phyloP scores from a whole-genome alignment of 1,139 yeast genomes.

The Blastobotrys aristatus region DNA sequence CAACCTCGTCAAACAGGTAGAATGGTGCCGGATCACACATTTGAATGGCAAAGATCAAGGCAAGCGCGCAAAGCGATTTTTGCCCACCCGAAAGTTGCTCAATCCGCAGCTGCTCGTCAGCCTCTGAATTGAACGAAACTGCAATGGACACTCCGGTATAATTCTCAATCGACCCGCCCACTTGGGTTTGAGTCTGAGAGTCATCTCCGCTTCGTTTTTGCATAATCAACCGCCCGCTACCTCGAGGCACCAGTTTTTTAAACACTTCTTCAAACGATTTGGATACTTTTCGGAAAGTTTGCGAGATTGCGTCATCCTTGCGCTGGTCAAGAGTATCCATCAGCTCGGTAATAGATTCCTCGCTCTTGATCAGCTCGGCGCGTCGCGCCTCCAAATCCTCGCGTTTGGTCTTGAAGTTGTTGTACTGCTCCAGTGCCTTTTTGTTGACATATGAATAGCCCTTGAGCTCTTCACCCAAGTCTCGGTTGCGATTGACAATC shows the following conservation, averaged over 20 bases:
- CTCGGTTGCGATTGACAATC: constrained; percentile 51
- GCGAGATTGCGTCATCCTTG: constrained; percentile 76
- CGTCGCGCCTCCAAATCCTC: constrained; percentile 51
- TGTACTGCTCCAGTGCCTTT: constrained; percentile 83
- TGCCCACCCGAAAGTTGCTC: constrained; percentile 97
- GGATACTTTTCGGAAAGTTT: constrained; percentile 75
- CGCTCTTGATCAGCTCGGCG: constrained; percentile 64
- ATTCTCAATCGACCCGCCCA: constrained; percentile 38
- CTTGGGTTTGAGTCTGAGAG: constrained; percentile 5
- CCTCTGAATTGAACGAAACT: constrained; percentile 85
- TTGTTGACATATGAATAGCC: constrained; percentile 77
- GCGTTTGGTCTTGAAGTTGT: constrained; percentile 67
- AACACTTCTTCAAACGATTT: constrained; percentile 69
- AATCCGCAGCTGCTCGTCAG: constrained; percentile 80
- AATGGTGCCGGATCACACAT: constrained; percentile 96
- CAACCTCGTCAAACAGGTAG: constrained; percentile 91
- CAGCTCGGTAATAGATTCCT: constrained; percentile 65
- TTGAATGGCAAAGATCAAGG: constrained; percentile 89
- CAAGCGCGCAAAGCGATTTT: constrained; percentile 89
- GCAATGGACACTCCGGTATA: constrained; percentile 81
- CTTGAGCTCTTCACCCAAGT: constrained; percentile 53
- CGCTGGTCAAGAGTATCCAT: constrained; percentile 69
- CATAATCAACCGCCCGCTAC: constrained; percentile 69
- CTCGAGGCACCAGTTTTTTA: constrained; percentile 76
- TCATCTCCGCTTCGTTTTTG: constrained; percentile 40